phyloP scores from a whole-genome alignment of 495 filamentous ascomycete genomes.

The Aspergillus nanangensis region DNA sequence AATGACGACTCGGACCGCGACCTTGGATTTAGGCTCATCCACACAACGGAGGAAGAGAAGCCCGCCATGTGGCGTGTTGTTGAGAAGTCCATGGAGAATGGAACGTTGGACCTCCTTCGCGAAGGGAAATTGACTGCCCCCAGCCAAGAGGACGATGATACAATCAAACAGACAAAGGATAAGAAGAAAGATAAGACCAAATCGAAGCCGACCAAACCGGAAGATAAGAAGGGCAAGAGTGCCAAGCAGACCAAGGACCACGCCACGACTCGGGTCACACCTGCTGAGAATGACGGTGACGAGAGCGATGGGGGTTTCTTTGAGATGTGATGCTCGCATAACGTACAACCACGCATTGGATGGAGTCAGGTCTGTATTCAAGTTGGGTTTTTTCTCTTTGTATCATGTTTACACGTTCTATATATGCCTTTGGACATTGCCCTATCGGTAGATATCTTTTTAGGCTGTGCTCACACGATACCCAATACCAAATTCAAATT shows the following conservation, averaged over 20 bases:
- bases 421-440: constrained; percentile 2
- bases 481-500: too few species aligned
- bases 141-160: background rate
- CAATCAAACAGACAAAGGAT: constrained; percentile 9
- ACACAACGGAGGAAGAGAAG: constrained; percentile 25
- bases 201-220: constrained; percentile 8
- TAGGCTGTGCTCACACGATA: constrained; percentile 9
- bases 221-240: constrained; percentile 11
- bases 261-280: constrained; percentile 10
- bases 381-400: too few species aligned
- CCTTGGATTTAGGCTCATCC: constrained; percentile 1
- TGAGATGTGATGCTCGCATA: constrained; percentile 20
- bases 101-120: constrained; percentile 53
- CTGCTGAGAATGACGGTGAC: constrained; percentile 29
- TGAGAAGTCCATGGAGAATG: constrained; percentile 64
- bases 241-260: constrained; percentile 5
- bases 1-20: constrained; percentile 11
- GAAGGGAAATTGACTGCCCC: constrained; percentile 42
- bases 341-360: background rate
- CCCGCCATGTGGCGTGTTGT: constrained; percentile 66
- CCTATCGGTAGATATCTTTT: background rate
- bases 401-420: too few species aligned
- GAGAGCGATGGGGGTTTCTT: constrained; percentile 58
- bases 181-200: constrained; percentile 13
- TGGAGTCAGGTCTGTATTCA: constrained; percentile 21